Percentiles rank a stretch among this genome's conserved stretches.
These are phyloP conservation scores for Circinella minor DNA, from an alignment of 371 early-diverging fungal species.

Conservation along the genomic window DNA sequence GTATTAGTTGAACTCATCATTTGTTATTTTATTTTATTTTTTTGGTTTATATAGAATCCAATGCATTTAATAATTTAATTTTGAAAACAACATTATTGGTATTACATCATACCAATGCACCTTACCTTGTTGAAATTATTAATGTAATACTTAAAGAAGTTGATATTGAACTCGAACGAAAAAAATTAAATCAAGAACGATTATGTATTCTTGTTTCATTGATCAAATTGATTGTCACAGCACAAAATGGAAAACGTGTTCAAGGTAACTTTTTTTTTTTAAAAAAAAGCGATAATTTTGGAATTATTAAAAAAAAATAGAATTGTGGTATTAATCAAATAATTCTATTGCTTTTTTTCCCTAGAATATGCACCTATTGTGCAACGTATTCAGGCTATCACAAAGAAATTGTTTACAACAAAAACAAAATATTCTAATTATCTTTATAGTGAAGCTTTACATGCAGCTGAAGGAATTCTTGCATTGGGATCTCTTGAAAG, in stretches of 20 bases:
- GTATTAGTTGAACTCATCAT: no score
- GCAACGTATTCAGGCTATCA: constrained; percentile 29
- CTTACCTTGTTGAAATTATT: constrained; percentile 57
- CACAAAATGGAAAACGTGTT: constrained; percentile 62
- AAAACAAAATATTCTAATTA: constrained; percentile 17
- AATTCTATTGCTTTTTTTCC: not conserved
- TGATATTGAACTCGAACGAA: constrained; percentile 28
- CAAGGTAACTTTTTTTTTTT: constrained; percentile 51
- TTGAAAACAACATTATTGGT: constrained; percentile 57
- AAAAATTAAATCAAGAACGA: constrained; percentile 36
- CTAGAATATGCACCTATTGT: constrained; percentile 47
- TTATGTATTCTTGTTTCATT: constrained; percentile 50
- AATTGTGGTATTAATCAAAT: not conserved
- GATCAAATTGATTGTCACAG: constrained; percentile 57
- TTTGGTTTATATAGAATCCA: constrained; percentile 23
- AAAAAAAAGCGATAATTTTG: not conserved
- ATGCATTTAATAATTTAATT: constrained; percentile 32
- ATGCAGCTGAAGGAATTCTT: constrained; percentile 42
- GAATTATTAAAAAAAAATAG: no score
- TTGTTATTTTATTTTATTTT: no score
- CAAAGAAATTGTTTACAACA: constrained; percentile 30
- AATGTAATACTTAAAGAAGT: constrained; percentile 53
- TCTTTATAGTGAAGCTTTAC: constrained; percentile 31
- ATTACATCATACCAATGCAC: constrained; percentile 59
- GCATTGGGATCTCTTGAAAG: constrained; percentile 64